Evolutionary conservation across 345 rosid genomes (phyloP), one percentile per base, ranked within the genome.

Genomic region (Pistacia vera): DNA sequence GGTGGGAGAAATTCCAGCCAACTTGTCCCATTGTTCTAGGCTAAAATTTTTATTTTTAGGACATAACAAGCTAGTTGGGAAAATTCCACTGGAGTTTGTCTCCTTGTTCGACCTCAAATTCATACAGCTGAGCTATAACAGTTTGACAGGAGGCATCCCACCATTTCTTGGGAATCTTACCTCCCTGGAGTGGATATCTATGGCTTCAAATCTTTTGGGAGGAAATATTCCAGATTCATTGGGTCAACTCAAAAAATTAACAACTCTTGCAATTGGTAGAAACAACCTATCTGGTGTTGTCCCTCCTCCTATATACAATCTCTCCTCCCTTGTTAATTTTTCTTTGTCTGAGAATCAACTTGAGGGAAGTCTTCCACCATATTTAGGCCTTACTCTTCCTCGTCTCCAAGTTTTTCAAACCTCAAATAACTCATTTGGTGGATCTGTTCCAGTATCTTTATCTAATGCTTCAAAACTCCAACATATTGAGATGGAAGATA

Each of bases 391-490:
- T 36, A 41, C 52, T 14, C 80, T 75, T 51, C 81, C 82, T 11
- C 51, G 38, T 44, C 66, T 74, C 2, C 20, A 56, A 18, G 0
- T 0, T 9, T 63, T 81, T 30, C 16, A 33, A 2, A 16, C 73
- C 5, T 14, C 52, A 1, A 1, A 0, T 1, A 79, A 84, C 59
- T 20, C 8, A 1, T 55, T 85, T 8, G 18, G 44, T 1, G 85
- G 84, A 12, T 38, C 38, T 3, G 59, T 85, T 62, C 85, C 85
- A 1, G 8, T 20, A 2, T 74, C 83, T 1, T 14, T 85, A 25
- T 72, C 72, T 41, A 82, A 82, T 75, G 76, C 78, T 44, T 57
- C 80, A 28, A 73, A 77, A 5, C 74, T 84, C 8, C 18, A n/a
- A n/a, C n/a, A n/a, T n/a, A n/a, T n/a, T n/a, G n/a, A n/a, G n/a